Evolutionary conservation across 2,329 filamentous ascomycete species (phyloP), one percentile per base, ranked within the genome.

Genomic region (Knufia petricola): DNA sequence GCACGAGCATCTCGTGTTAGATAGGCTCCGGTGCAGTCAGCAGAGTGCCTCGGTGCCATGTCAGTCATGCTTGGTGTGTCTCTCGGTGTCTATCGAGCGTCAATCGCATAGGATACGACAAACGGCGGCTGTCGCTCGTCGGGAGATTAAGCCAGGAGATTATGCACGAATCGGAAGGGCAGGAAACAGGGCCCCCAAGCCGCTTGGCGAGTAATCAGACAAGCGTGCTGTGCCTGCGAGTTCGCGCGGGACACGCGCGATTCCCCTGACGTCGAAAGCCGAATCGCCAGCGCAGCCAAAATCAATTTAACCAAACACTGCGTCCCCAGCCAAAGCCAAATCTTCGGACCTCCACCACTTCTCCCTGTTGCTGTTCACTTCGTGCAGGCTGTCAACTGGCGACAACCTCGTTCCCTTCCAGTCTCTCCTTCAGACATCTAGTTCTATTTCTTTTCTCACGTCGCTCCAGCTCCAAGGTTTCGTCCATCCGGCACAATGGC

Each of bases 71-170:
- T n/a, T n/a, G n/a, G n/a, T n/a, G n/a, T n/a, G n/a, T n/a, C n/a
- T n/a, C n/a, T n/a, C n/a, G n/a, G n/a, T n/a, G n/a, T 36, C 32
- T 36, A 10, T 13, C 2, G 34, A 3, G 44, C 52, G 55, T 42
- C 44, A 52, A 46, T 54, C 55, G 55, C 44, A 43, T 46, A n/a
- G 9, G 6, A 48, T 50, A 54, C 55, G 55, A 49, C 19, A 52
- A 28, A 50, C 55, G 55, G 54, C 53, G 55, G 43, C 36, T 47
- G 23, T 58, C 53, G 55, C 51, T 32, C 44, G 32, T n/a, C 42
- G 43, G 55, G 54, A 58, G 50, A 56, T 54, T 53, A 52, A 53
- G 28, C 50, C 23, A 26, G 37, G 12, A 19, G 30, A 20, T 49
- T 46, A n/a, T n/a, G 23, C 46, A 36, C 46, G 46, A 48, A 48